Percentiles rank a stretch among this genome's conserved stretches.
Evolutionary conservation across 2,329 filamentous ascomycete genomes (phyloP).

Genomic region (Paraphaeosphaeria minitans): DNA sequence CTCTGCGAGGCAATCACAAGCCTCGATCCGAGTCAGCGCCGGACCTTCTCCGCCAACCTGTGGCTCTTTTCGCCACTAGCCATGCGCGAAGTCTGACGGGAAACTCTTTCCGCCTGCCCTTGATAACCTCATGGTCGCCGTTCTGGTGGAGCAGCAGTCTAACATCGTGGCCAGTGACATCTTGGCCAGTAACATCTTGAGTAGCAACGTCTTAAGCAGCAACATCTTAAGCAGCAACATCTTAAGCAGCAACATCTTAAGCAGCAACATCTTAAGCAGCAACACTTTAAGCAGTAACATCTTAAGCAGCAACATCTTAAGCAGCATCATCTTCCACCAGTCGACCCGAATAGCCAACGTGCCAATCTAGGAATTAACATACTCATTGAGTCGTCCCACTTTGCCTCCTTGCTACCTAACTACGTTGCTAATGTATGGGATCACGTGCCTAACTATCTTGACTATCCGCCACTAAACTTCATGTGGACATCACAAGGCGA

Average conservation of each 20-base stretch:
- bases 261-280: no score
- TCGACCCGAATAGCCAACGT: background rate
- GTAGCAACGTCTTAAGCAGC: no score
- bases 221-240: no score
- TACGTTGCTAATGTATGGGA: background rate
- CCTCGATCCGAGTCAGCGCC: background rate
- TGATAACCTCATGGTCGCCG: background rate
- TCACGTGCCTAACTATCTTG: background rate
- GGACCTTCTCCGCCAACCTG: background rate
- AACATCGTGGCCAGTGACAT: no score
- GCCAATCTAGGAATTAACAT: background rate
- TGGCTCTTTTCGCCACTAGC: constrained; percentile 2
- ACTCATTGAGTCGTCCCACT: background rate
- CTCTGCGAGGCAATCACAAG: constrained; percentile 8
- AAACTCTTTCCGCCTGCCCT: constrained; percentile 1
- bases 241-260: no score
- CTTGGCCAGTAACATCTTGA: no score
- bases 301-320: no score
- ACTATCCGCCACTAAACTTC: background rate
- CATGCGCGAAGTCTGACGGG: background rate
- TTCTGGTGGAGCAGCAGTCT: background rate
- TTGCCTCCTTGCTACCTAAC: background rate
- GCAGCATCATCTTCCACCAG: background rate
- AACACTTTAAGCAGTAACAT: no score
- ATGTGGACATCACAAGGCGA: background rate